These are phyloP conservation scores for Chytriomyces hyalinus DNA, from an alignment of 192 early-diverging fungal species.

Conservation along the genomic window DNA sequence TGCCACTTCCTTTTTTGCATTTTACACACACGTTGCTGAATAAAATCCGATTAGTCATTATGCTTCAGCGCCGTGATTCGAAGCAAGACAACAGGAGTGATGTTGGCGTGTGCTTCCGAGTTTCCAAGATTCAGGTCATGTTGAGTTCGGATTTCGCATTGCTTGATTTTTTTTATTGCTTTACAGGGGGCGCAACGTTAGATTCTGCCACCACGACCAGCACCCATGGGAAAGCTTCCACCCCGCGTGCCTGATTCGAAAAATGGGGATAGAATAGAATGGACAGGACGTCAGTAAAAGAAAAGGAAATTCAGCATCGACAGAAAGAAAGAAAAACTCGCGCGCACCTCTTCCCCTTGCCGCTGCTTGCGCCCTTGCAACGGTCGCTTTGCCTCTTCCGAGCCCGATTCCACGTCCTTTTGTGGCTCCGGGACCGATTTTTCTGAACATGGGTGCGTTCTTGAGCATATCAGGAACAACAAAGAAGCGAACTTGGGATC, in stretches of 20 bases:
- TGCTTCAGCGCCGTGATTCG: no score
- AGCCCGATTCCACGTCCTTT: slow-evolving; percentile 87
- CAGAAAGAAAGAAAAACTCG: not conserved
- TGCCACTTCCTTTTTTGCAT: no score
- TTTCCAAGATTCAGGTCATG: no score
- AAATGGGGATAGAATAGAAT: no score
- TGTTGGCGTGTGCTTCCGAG: no score
- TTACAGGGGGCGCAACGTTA: not conserved
- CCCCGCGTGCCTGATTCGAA: not conserved
- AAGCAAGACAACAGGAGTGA: no score
- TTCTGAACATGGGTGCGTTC: slow-evolving; percentile 99
- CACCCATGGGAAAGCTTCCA: slow-evolving; percentile 29
- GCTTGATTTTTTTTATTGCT: no score
- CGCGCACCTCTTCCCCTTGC: slow-evolving; percentile 30
- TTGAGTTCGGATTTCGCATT: no score
- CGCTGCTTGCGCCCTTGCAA: slow-evolving; percentile 73
- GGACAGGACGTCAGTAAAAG: not conserved
- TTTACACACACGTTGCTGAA: no score
- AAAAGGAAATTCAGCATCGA: no score
- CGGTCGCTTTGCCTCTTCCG: slow-evolving; percentile 82
- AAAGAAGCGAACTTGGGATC: slow-evolving; percentile 78
- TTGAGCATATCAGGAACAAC: slow-evolving; percentile 99
- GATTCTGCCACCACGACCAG: slow-evolving; percentile 35
- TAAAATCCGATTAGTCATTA: no score
- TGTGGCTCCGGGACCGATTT: slow-evolving; percentile 77